These are phyloP conservation scores for Globisporangium heterothallicum DNA, from an alignment of 352 stramenopile genomes.

Conservation along the genomic window DNA sequence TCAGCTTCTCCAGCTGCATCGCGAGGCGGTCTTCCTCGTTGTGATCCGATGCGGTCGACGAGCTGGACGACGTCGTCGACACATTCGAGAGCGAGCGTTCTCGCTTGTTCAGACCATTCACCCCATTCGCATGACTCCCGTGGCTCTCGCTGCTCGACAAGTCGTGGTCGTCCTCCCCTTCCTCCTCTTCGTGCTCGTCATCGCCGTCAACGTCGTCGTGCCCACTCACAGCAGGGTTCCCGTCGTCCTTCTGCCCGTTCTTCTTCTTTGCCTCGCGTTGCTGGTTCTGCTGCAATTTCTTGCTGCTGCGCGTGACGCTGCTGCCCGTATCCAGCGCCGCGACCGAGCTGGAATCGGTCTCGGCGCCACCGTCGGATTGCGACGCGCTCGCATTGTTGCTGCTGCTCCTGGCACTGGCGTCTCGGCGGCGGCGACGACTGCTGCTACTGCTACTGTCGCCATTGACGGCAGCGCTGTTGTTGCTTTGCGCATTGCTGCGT, in stretches of 20 bases:
- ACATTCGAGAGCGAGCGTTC: slow-evolving; percentile 62
- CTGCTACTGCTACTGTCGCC: slow-evolving; percentile 18
- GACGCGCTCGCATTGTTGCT: slow-evolving; percentile 20
- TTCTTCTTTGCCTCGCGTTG: slow-evolving; percentile 22
- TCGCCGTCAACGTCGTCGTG: slow-evolving; percentile 15
- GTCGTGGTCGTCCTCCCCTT: slow-evolving; percentile 21
- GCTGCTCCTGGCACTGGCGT: slow-evolving; percentile 22
- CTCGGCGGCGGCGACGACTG: slow-evolving; percentile 25
- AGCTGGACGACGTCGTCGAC: slow-evolving; percentile 56
- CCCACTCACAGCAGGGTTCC: slow-evolving; percentile 12
- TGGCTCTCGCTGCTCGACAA: slow-evolving; percentile 13
- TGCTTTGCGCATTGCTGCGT: slow-evolving; percentile 25
- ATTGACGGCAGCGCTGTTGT: slow-evolving; percentile 12
- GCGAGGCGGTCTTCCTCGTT: slow-evolving; percentile 30
- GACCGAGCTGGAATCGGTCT: slow-evolving; percentile 53
- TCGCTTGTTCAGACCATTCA: slow-evolving; percentile 17
- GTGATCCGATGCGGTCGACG: slow-evolving; percentile 41
- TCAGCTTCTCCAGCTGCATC: slow-evolving; percentile 46
- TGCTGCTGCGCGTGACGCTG: slow-evolving; percentile 16
- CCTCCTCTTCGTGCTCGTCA: slow-evolving; percentile 23
- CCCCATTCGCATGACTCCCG: slow-evolving; percentile 5
- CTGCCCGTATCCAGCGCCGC: slow-evolving; percentile 16
- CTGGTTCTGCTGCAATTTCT: slow-evolving; percentile 10
- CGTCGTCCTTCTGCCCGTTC: not conserved
- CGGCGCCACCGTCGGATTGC: slow-evolving; percentile 49